Evolutionary conservation across 164 flowering plant genomes (phyloP).

Genomic region (Nymphaea thermarum): DNA sequence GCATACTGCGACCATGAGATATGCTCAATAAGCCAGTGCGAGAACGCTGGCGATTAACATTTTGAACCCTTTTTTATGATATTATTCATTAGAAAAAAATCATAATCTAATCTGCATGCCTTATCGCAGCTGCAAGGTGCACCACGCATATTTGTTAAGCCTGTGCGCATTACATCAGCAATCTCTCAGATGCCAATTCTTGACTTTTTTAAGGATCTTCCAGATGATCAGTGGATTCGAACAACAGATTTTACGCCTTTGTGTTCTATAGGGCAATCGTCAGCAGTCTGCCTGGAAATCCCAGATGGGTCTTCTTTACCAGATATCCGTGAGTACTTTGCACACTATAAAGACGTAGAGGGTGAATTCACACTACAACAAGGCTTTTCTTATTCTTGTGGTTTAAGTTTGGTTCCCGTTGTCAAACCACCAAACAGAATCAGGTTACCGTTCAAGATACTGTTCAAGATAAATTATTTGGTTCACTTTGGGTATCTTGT

Average conservation of each 20-base stretch:
- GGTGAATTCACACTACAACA: conserved; percentile 23
- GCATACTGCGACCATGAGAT: no score
- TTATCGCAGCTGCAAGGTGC: conserved; percentile 41
- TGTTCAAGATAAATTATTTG: conserved; percentile 55
- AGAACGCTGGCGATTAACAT: no score
- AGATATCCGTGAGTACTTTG: conserved; percentile 32
- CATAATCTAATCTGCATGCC: not conserved
- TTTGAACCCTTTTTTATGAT: no score
- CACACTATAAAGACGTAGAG: conserved; percentile 29
- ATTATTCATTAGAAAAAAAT: no score
- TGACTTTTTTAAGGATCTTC: conserved; percentile 30
- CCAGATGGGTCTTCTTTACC: conserved; percentile 31
- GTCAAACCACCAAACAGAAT: conserved; percentile 28
- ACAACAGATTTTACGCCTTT: conserved; percentile 58
- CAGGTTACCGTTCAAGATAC: conserved; percentile 40
- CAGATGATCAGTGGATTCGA: conserved; percentile 63
- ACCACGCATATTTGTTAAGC: conserved; percentile 56
- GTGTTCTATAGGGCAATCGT: conserved; percentile 65
- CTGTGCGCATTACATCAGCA: conserved; percentile 4
- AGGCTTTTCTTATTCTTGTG: conserved; percentile 30
- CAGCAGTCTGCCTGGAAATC: conserved; percentile 65
- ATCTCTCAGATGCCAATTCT: conserved; percentile 11
- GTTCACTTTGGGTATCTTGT: conserved; percentile 71
- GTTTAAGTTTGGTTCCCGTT: conserved; percentile 52
- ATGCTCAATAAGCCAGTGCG: no score